Evolutionary conservation across 495 filamentous ascomycete species (phyloP).

Genomic region (Penicillium mononematosum): DNA sequence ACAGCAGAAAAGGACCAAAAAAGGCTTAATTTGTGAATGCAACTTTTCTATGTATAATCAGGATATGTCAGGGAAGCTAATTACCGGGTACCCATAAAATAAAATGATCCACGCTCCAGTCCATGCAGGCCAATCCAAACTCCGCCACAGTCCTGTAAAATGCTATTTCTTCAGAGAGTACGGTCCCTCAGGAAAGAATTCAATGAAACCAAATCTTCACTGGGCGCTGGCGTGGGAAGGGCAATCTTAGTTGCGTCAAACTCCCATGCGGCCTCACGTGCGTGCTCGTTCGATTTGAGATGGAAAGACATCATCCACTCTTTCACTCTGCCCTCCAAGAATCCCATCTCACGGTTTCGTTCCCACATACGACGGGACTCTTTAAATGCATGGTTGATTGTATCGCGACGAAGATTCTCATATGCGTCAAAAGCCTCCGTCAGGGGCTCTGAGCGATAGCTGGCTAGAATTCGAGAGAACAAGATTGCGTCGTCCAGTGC

Average conservation of each 20-base stretch:
- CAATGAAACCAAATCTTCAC: slow-evolving; percentile 25
- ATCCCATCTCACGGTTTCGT: slow-evolving; percentile 42
- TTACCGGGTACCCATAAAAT: slow-evolving; percentile 14
- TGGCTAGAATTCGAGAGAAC: slow-evolving; percentile 49
- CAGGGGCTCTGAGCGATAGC: slow-evolving; percentile 37
- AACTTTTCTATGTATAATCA: neutral
- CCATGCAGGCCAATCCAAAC: slow-evolving; percentile 21
- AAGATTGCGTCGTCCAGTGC: slow-evolving; percentile 62
- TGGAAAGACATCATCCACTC: slow-evolving; percentile 40
- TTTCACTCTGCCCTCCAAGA: slow-evolving; percentile 39
- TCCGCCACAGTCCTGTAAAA: slow-evolving; percentile 9
- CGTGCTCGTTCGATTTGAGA: slow-evolving; percentile 27
- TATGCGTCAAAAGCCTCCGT: slow-evolving; percentile 51
- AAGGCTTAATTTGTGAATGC: too few species aligned
- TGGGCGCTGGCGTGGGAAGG: slow-evolving; percentile 27
- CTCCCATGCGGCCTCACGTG: slow-evolving; percentile 40
- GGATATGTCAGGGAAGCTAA: slow-evolving; percentile 34
- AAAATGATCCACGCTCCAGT: slow-evolving; percentile 10
- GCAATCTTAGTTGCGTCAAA: slow-evolving; percentile 38
- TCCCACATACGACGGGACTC: slow-evolving; percentile 49
- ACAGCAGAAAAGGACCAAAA: too few species aligned
- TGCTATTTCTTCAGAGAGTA: slow-evolving; percentile 2
- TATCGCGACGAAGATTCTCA: slow-evolving; percentile 47
- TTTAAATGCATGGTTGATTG: slow-evolving; percentile 53
- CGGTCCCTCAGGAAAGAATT: slow-evolving; percentile 27